Conservation (phyloP, 2,329 filamentous ascomycete species). For the Trichoderma harzianum region DNA sequence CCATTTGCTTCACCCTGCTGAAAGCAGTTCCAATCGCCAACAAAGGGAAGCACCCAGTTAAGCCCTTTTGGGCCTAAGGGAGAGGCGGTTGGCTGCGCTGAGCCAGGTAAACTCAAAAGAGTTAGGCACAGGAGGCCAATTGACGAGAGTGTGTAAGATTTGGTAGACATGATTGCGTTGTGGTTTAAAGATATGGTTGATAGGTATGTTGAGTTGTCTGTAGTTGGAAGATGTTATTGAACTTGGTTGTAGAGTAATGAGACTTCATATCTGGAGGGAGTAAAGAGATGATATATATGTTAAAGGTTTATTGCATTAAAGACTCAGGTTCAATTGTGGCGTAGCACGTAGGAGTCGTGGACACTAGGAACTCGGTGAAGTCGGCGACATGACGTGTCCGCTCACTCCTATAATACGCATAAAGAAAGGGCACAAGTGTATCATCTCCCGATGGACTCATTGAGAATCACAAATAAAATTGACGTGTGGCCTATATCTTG, state of each 20-base stretch:
- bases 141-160: background rate
- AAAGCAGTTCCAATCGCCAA: background rate
- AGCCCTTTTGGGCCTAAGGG: background rate
- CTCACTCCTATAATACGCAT: background rate
- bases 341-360: background rate
- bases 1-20: background rate
- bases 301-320: background rate
- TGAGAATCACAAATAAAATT: background rate
- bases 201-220: background rate
- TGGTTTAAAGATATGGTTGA: background rate
- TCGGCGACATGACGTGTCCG: background rate
- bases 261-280: background rate
- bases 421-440: background rate
- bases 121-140: background rate
- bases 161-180: background rate
- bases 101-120: background rate
- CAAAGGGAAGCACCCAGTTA: background rate
- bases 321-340: background rate
- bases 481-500: background rate
- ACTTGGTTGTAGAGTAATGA: background rate
- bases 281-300: background rate
- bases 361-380: background rate
- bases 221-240: background rate
- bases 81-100: background rate
- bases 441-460: background rate